Percentiles rank a stretch among this genome's conserved stretches.
Evolutionary conservation across 345 rosid genomes (phyloP).

Genomic region (Noccaea caerulescens): DNA sequence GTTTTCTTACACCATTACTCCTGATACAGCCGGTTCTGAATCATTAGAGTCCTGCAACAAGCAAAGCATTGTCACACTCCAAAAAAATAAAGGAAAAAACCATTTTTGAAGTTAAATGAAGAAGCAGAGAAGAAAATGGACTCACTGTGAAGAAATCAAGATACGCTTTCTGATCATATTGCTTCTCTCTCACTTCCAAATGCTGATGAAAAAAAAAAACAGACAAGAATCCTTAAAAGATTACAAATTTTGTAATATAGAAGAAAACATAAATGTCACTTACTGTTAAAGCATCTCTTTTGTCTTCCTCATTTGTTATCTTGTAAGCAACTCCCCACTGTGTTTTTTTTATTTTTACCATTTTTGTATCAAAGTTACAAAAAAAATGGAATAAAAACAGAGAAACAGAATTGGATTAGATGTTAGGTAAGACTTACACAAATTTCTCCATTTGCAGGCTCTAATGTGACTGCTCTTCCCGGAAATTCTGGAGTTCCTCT

Average conservation of each 20-base stretch:
- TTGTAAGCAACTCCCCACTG: slow-evolving; percentile 97
- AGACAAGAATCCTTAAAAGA: background rate
- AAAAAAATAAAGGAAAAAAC: no score
- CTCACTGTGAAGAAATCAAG: slow-evolving; percentile 83
- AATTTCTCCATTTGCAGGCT: slow-evolving; percentile 67
- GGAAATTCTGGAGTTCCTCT: slow-evolving; percentile 86
- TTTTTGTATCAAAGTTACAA: slow-evolving; percentile 25
- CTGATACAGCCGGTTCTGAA: slow-evolving; percentile 67
- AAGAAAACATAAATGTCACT: slow-evolving; percentile 30
- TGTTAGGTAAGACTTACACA: slow-evolving; percentile 57
- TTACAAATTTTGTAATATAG: background rate
- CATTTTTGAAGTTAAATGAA: background rate
- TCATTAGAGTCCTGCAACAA: slow-evolving; percentile 64
- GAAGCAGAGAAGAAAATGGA: slow-evolving; percentile 1
- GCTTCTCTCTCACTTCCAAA: slow-evolving; percentile 90
- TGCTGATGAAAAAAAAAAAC: slow-evolving; percentile 48
- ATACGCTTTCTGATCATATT: slow-evolving; percentile 81
- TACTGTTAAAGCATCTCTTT: slow-evolving; percentile 69
- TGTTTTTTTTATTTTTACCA: background rate
- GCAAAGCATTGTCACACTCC: slow-evolving; percentile 19
- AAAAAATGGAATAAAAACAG: background rate
- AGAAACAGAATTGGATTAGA: background rate
- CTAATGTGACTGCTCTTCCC: slow-evolving; percentile 84
- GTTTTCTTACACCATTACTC: slow-evolving; percentile 81
- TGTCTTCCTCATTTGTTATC: slow-evolving; percentile 71